Percentiles rank a stretch among this genome's conserved stretches.
These are phyloP conservation scores for Venturia effusa DNA, from an alignment of 2,329 filamentous ascomycete genomes.

Conservation along the genomic window DNA sequence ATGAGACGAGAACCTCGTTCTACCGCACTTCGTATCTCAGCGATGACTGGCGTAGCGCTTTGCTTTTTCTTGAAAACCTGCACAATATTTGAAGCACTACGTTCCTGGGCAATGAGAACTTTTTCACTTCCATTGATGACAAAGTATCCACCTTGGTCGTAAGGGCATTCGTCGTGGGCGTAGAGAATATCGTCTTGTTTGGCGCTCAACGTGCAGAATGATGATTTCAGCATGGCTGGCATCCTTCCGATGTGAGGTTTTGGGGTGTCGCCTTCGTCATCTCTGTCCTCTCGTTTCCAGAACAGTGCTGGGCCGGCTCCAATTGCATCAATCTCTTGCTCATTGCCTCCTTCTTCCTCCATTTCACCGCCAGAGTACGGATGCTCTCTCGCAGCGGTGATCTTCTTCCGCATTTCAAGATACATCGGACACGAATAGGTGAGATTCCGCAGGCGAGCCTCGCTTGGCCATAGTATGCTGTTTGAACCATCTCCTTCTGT, in stretches of 20 bases:
- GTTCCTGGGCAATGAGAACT: conserved; percentile 93
- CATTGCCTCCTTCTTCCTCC: conserved; percentile 60
- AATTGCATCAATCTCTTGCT: conserved; percentile 31
- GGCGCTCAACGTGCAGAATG: conserved; percentile 81
- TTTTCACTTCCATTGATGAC: conserved; percentile 99
- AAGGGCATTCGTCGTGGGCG: conserved; percentile 89
- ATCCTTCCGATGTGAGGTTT: conserved; percentile 87
- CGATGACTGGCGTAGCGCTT: conserved; percentile 85
- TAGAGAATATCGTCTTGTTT: conserved; percentile 80
- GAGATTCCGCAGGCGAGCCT: conserved; percentile 87
- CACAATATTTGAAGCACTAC: conserved; percentile 95
- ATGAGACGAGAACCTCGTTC: conserved; percentile 94
- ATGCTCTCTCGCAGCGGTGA: conserved; percentile 71
- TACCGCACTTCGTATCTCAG: conserved; percentile 90
- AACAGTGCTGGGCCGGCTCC: conserved; percentile 24
- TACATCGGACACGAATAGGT: conserved; percentile 92
- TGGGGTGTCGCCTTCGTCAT: conserved; percentile 22
- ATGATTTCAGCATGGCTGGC: conserved; percentile 96
- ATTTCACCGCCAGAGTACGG: conserved; percentile 44
- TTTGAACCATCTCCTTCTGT: conserved; percentile 88
- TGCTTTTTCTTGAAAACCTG: conserved; percentile 98
- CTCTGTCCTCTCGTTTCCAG: conserved; percentile 39
- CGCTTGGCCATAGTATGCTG: conserved; percentile 78
- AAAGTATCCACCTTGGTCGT: conserved; percentile 97
- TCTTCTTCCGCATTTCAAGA: conserved; percentile 75